Evolutionary conservation across 2,329 filamentous ascomycete species (phyloP), one percentile per base, ranked within the genome.

Genomic region (Xylariales sp.): DNA sequence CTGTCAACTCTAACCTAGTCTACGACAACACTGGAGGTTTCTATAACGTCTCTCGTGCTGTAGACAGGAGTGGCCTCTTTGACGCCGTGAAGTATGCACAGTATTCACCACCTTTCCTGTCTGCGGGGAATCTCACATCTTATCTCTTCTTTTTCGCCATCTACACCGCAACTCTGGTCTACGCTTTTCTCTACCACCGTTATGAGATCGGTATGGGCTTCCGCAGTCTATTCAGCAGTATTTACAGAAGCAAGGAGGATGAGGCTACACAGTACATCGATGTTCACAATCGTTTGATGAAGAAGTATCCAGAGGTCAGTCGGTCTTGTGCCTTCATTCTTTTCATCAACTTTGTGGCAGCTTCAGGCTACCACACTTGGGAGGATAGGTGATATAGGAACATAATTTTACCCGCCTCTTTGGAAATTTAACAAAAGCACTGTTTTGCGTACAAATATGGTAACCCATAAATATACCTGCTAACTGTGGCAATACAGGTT

Each of bases 61-160:
- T 56, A 2, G 47, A 58, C 31, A 17, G 20, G 54, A 60, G 20
- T 10, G 67, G 65, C 2, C 54, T 70, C 8, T 72, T 76, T 42
- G 61, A 72, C 40, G 45, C 55, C 5, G 54, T 56, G 20, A 67
- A 67, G 37, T 76, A 76, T 47, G 59, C 63, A 25, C 50, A 54
- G 1, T 78, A 77, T 52, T 76, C 71, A 4, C 70, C 71, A 0
- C 70, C 71, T 0, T 78, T 69, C 46, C 52, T 78, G 18, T 57
- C 67, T 1, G 70, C 74, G 11, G 69, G 63, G 13, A 72, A 70
- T 39, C 52, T 72, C n/a, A 57, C 63, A 20, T 60, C 70, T n/a
- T 78, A 76, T 57, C 60, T 72, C 44, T 72, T 70, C 52, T 76
- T 74, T 57, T 78, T 78, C 40, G 70, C 65, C 35, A 67, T 74